These are phyloP conservation scores for Plicaturopsis crispa DNA, from an alignment of 768 basidiomycete species.

Conservation along the genomic window DNA sequence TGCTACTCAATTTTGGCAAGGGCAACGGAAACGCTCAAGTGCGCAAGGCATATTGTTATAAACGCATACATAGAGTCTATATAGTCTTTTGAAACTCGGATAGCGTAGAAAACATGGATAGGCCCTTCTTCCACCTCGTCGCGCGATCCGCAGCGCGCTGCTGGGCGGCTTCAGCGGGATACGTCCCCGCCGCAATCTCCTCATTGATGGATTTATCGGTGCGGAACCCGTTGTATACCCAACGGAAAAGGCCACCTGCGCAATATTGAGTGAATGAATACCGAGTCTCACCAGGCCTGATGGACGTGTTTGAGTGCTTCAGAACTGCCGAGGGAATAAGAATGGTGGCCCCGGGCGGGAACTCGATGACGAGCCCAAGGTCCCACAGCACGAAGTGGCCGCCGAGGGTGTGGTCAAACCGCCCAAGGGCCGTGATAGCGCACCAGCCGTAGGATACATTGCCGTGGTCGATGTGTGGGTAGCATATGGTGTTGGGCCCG, in stretches of 20 bases:
- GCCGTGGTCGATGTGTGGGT: slow-evolving; percentile 15
- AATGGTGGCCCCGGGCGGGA: slow-evolving; percentile 15
- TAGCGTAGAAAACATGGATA: no score
- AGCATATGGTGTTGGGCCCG: slow-evolving; percentile 11
- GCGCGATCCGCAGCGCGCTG: no score
- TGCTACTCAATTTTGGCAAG: no score
- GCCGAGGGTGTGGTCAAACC: slow-evolving; percentile 13
- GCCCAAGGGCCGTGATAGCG: slow-evolving; percentile 17
- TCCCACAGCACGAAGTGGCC: slow-evolving; percentile 20
- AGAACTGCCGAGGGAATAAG: slow-evolving; percentile 16
- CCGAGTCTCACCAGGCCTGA: slow-evolving; percentile 11
- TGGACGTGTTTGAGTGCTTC: slow-evolving; percentile 14
- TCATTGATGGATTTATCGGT: slow-evolving; percentile 2
- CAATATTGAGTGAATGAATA: slow-evolving; percentile 20
- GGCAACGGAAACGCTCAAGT: no score
- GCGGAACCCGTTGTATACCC: slow-evolving; percentile 15
- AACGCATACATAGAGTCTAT: no score
- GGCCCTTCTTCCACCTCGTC: no score
- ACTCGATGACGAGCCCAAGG: slow-evolving; percentile 13
- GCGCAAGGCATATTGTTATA: no score
- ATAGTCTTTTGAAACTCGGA: no score
- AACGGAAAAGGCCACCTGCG: slow-evolving; percentile 17
- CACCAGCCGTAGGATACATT: slow-evolving; percentile 22
- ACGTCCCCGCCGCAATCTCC: no score
- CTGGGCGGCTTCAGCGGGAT: no score